phyloP scores from a whole-genome alignment of 495 filamentous ascomycete species.

The Xylaria bambusicola region DNA sequence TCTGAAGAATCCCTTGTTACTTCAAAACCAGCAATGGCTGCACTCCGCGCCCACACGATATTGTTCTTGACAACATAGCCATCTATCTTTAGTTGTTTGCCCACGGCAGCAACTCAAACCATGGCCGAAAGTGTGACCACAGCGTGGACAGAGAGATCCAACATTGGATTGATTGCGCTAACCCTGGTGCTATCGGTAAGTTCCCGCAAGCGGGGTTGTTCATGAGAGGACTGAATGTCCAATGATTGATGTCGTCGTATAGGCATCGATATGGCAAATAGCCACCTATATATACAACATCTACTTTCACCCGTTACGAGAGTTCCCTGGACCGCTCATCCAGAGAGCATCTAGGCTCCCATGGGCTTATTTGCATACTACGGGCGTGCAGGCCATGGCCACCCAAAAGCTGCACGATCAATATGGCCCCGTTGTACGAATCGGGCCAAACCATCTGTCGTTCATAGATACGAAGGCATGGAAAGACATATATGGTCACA shows the following conservation, averaged over 20 bases:
- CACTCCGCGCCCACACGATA: no score
- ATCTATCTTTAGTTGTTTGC: not conserved
- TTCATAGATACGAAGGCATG: conserved; percentile 55
- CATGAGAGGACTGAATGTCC: not conserved
- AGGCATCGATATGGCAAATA: conserved; percentile 21
- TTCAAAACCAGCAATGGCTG: not conserved
- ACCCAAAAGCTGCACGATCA: conserved; percentile 45
- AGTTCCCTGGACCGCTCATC: conserved; percentile 52
- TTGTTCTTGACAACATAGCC: not conserved
- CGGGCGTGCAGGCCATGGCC: conserved; percentile 25
- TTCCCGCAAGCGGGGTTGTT: not conserved
- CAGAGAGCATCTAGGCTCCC: conserved; percentile 22
- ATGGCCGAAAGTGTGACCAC: conserved; percentile 2
- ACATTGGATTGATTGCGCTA: conserved; percentile 6
- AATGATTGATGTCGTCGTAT: not conserved
- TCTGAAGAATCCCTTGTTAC: no score
- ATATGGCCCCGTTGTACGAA: conserved; percentile 54
- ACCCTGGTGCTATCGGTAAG: conserved; percentile 7
- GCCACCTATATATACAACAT: conserved; percentile 45
- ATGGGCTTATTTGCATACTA: conserved; percentile 23
- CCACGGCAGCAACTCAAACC: not conserved
- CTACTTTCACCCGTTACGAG: conserved; percentile 51
- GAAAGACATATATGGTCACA: conserved; percentile 59
- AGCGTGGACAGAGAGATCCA: conserved; percentile 2
- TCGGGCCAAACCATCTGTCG: conserved; percentile 56